Conservation (phyloP, 495 filamentous ascomycete species). For the Trichocladium uniseriatum region DNA sequence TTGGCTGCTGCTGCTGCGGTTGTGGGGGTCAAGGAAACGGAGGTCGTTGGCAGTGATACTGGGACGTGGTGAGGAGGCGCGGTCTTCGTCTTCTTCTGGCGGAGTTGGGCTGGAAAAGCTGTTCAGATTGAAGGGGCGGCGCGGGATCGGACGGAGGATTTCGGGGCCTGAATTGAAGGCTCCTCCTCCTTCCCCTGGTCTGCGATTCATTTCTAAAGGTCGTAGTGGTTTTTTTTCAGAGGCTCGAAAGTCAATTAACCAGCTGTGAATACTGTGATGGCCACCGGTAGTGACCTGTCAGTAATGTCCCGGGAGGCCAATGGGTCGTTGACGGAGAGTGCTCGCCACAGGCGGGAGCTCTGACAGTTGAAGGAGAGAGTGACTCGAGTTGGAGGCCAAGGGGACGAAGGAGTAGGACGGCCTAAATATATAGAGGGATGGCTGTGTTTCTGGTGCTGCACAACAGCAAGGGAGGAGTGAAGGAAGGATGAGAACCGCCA, state of each 20-base stretch:
- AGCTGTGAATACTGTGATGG: too few relatives aligned
- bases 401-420: too few relatives aligned
- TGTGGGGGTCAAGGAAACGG: slow-evolving; percentile 29
- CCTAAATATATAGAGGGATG: neutral
- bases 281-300: too few relatives aligned
- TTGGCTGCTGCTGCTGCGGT: slow-evolving; percentile 14
- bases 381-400: too few relatives aligned
- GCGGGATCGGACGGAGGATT: slow-evolving; percentile 25
- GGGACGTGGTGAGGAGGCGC: slow-evolving; percentile 24
- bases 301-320: too few relatives aligned
- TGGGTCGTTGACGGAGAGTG: neutral
- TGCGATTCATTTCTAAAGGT: neutral
- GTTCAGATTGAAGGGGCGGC: slow-evolving; percentile 58
- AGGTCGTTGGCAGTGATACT: slow-evolving; percentile 27
- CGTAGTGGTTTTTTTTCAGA: neutral
- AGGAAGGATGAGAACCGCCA: too few relatives aligned
- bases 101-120: slow-evolving; percentile 40
- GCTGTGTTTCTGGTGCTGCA: neutral
- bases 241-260: too few relatives aligned
- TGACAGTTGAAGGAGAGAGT: neutral
- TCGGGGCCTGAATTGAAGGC: slow-evolving; percentile 11
- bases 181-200: slow-evolving; percentile 1
- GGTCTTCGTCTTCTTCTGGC: slow-evolving; percentile 28
- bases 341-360: neutral
- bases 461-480: too few relatives aligned